Evolutionary conservation across 2,329 filamentous ascomycete species (phyloP), one percentile per base, ranked within the genome.

Genomic region (Lachnellula arida): DNA sequence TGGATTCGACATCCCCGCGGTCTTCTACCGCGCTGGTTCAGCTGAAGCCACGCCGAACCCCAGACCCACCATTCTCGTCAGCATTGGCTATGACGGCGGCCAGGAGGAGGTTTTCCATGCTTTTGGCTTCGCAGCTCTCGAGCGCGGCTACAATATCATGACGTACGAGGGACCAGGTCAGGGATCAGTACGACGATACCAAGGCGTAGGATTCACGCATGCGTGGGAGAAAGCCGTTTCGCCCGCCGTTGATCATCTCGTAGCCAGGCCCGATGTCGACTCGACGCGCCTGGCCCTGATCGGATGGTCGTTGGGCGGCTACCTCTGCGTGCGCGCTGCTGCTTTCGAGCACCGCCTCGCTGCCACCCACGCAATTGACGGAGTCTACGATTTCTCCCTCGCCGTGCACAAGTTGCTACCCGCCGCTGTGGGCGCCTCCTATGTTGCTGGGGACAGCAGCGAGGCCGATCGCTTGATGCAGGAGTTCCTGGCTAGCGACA

Each of bases 141-240:
- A 70, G 19, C 70, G 76, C 1, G 76, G 76, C 1, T 75, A 68
- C 62, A 76, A 78, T 51, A 67, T 70, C 28, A 68, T 78, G 9
- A 72, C 72, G 0, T 79, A 75, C 57, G 76, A 79, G 44, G 77
- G 76, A 0, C 76, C 76, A 0, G 76, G 76, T 0, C 76, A 78
- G 59, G 68, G 70, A 3, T 72, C 67, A 0, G 71, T 75, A 2
- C 71, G 73, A 11, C 71, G 76, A 1, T 54, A 72, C 0, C 73
- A 79, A 37, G 62, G 67, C 2, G 44, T 76, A 1, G 74, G 73
- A 2, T 78, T 78, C 60, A 75, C 76, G n/a, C 69, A 68, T 0
- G 68, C 76, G 23, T 78, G 75, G 75, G 73, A 76, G 61, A 64
- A 56, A 6, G 75, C 73, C 0, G 65, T 74, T 4, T 71, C 67